Evolutionary conservation across 176 grass and related monocot genomes (phyloP).

Genomic region (Triticum timopheevii): DNA sequence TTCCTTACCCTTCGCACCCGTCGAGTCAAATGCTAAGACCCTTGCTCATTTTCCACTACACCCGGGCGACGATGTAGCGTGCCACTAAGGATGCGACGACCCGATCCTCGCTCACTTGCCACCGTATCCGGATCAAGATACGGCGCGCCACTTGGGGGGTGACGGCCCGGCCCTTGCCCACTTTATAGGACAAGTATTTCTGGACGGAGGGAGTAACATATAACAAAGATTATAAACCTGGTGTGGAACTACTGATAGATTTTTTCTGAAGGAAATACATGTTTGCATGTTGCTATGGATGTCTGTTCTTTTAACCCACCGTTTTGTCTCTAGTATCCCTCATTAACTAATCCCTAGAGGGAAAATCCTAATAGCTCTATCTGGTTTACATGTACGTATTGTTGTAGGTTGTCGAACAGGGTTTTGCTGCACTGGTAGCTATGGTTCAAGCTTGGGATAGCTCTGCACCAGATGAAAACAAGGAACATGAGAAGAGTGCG

Average conservation of each 20-base stretch:
- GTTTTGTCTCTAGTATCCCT: not conserved
- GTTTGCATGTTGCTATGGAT: not conserved
- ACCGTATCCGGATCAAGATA: too few species aligned
- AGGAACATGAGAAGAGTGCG: conserved; percentile 44
- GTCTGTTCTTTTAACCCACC: not conserved
- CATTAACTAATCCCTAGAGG: conserved; percentile 1
- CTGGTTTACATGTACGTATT: not conserved
- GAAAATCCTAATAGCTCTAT: not conserved
- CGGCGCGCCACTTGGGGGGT: too few species aligned
- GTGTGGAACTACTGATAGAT: not conserved
- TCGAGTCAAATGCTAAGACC: too few species aligned
- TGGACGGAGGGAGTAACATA: not conserved
- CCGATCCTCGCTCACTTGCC: too few species aligned
- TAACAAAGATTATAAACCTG: not conserved
- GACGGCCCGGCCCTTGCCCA: too few species aligned
- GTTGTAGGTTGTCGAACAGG: conserved; percentile 69
- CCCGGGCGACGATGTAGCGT: too few species aligned
- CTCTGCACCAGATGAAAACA: conserved; percentile 63
- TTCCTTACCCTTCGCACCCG: too few species aligned
- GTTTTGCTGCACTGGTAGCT: conserved; percentile 61
- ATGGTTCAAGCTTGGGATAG: conserved; percentile 81
- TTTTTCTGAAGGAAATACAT: not conserved
- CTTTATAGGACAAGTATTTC: too few species aligned
- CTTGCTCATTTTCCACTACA: too few species aligned
- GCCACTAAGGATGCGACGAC: too few species aligned